These are phyloP conservation scores for Penicillium simplicissimum DNA, from an alignment of 495 filamentous ascomycete species.

Conservation along the genomic window DNA sequence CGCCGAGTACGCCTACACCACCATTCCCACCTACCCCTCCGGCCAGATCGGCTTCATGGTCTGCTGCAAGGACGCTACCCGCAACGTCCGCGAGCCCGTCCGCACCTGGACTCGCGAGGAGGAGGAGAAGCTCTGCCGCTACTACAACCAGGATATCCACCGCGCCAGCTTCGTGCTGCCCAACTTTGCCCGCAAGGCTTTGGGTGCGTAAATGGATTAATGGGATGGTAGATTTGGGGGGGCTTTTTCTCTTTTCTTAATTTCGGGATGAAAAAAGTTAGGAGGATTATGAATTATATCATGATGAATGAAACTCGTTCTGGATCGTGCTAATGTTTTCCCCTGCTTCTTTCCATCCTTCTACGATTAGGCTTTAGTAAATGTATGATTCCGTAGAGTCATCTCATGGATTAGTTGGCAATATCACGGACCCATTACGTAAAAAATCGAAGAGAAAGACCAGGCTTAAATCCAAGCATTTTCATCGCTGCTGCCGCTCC, in stretches of 20 bases:
- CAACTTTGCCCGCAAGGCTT: slow-evolving; percentile 82
- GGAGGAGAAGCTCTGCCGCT: slow-evolving; percentile 86
- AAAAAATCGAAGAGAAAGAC: too few relatives aligned
- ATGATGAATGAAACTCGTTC: slow-evolving; percentile 19
- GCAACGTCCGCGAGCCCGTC: slow-evolving; percentile 80
- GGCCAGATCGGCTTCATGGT: slow-evolving; percentile 99
- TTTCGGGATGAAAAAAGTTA: slow-evolving; percentile 7
- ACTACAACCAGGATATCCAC: slow-evolving; percentile 96
- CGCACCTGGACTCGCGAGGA: slow-evolving; percentile 79
- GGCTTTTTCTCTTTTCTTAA: neutral
- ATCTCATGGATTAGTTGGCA: too few relatives aligned
- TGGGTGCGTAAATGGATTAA: slow-evolving; percentile 41
- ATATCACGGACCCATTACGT: too few relatives aligned
- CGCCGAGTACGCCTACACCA: slow-evolving; percentile 98
- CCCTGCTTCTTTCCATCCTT: too few relatives aligned
- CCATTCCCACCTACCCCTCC: slow-evolving; percentile 98
- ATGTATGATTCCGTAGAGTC: too few relatives aligned
- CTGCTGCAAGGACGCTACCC: slow-evolving; percentile 87
- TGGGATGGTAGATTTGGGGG: neutral
- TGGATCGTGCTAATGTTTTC: slow-evolving; percentile 2
- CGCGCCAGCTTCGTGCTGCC: slow-evolving; percentile 90
- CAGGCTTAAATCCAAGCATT: too few relatives aligned
- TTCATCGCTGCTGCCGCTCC: too few relatives aligned
- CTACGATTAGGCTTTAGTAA: too few relatives aligned
- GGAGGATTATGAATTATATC: slow-evolving; percentile 19